Evolutionary conservation across 148 eudicot species (phyloP), one percentile per base, ranked within the genome.

Genomic region (Limonium bicolor): DNA sequence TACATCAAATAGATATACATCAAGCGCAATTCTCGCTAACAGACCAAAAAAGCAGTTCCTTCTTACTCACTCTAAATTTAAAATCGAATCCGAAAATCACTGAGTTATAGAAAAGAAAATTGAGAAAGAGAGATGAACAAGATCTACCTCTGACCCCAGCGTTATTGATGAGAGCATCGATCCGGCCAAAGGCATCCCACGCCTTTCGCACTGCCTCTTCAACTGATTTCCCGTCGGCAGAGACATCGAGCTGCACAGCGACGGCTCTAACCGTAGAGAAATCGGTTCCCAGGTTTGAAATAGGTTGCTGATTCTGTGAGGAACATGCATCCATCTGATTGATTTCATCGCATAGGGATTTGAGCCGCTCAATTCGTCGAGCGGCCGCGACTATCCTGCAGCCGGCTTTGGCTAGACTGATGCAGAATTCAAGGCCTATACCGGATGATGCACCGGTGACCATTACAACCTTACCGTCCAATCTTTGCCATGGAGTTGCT

Each of bases 361-460:
- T 36, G 23, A 83, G 78, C 4, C 74, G 75, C 7, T 73, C 81
- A 0, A 40, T 47, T n/a, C 84, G 61, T 4, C 94, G 80, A 38
- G 94, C 80, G 0, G 81, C 84, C 0, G 79, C 81, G 4, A 84
- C 49, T 5, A 79, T 37, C 37, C 41, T 51, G 53, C 78, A 79
- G 0, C 87, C 80, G 36, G 81, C 71, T 45, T 62, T 51, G 2
- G 84, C 81, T 0, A 84, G 53, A 48, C 79, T 76, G 2, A 76
- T 50, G 34, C 88, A 79, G 56, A 79, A 65, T 17, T 73, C 78
- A 3, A 62, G 55, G 32, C 94, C 88, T 4, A 83, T 48, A 1
- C 94, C 94, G 0, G 94, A 55, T 0, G 94, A 83, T 0, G 88
- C 87, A 0, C 94, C 88, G 4, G 94, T 83, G 0, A 79, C 74